These are phyloP conservation scores for Marasmius oreades DNA, from an alignment of 1,284 basidiomycete species.

Conservation along the genomic window DNA sequence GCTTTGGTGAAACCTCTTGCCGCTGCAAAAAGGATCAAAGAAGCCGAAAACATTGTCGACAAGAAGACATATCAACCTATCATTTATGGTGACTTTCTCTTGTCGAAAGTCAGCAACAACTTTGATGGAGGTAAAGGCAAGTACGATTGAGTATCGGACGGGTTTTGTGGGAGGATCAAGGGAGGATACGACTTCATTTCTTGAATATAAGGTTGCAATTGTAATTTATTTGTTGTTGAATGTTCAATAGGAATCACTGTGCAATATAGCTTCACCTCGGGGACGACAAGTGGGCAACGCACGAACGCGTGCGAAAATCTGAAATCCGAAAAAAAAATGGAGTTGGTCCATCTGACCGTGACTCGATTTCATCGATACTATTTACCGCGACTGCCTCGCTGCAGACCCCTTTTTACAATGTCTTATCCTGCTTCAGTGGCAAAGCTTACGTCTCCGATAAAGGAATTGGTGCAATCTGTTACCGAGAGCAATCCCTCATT, in stretches of 20 bases:
- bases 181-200: no score
- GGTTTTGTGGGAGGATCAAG: no score
- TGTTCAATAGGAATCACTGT: no score
- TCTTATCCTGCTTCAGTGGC: constrained; percentile 50
- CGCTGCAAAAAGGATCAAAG: constrained; percentile 48
- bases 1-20: constrained; percentile 59
- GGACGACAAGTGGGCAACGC: no score
- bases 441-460: constrained; percentile 50
- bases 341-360: constrained; percentile 20
- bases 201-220: no score
- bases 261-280: no score
- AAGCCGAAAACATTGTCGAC: constrained; percentile 21
- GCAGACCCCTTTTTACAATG: constrained; percentile 39
- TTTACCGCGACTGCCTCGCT: constrained; percentile 26
- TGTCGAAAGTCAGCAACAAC: constrained; percentile 68
- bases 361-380: constrained; percentile 39
- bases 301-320: neutral
- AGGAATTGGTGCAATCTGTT: constrained; percentile 52
- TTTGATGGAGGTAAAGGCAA: constrained; percentile 50
- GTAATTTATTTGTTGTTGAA: no score
- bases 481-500: constrained; percentile 39
- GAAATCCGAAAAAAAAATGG: constrained; percentile 27
- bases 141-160: constrained; percentile 19
- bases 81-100: constrained; percentile 73
- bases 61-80: constrained; percentile 42